Evolutionary conservation across 2,329 filamentous ascomycete species (phyloP).

Genomic region (Alternaria burnsii): DNA sequence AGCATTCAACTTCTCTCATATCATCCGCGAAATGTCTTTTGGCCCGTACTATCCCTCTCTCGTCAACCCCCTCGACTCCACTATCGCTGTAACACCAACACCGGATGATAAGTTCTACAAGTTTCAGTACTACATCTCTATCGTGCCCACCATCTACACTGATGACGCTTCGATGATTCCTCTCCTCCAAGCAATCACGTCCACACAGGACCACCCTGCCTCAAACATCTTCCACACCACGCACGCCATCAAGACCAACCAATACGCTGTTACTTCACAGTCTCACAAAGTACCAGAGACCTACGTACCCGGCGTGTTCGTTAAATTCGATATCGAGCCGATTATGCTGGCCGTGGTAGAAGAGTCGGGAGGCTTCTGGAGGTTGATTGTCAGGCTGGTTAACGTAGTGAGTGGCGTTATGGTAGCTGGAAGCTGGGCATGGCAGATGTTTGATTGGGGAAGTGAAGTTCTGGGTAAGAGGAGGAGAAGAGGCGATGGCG

Average conservation of each 20-base stretch:
- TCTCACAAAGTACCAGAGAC: conserved; percentile 73
- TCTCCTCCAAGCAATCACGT: conserved; percentile 50
- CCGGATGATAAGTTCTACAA: conserved; percentile 85
- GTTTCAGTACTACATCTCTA: conserved; percentile 96
- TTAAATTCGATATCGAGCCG: conserved; percentile 99
- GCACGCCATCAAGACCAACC: conserved; percentile 86
- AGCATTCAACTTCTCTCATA: conserved; percentile 98
- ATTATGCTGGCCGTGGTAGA: conserved; percentile 88
- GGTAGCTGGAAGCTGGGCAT: conserved; percentile 93
- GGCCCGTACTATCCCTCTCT: conserved; percentile 96
- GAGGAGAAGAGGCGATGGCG: conserved; percentile 50
- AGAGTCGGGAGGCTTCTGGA: conserved; percentile 76
- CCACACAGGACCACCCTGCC: conserved; percentile 44
- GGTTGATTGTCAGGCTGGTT: conserved; percentile 80
- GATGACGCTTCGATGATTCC: conserved; percentile 59
- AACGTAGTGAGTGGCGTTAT: conserved; percentile 92
- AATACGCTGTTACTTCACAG: conserved; percentile 96
- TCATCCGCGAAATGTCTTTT: conserved; percentile 95
- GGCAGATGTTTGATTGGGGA: conserved; percentile 82
- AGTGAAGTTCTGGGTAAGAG: conserved; percentile 57
- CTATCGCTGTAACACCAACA: conserved; percentile 82
- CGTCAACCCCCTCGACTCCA: conserved; percentile 92
- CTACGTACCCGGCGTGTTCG: conserved; percentile 86
- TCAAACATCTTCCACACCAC: conserved; percentile 46
- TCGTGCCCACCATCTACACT: conserved; percentile 93